These are phyloP conservation scores for Mucor circinelloides DNA, from an alignment of 371 early-diverging fungal genomes.

Conservation along the genomic window DNA sequence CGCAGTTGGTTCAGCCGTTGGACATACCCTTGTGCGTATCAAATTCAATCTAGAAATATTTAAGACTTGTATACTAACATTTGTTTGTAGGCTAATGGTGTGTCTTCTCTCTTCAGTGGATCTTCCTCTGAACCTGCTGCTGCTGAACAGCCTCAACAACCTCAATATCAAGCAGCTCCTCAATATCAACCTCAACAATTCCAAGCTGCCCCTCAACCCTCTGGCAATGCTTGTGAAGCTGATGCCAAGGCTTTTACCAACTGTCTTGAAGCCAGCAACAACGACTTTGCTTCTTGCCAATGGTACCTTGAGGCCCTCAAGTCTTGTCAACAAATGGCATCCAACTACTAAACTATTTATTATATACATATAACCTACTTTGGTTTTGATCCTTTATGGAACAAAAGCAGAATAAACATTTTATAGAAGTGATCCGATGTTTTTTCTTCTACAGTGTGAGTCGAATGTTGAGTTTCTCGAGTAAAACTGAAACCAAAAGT, in stretches of 20 bases:
- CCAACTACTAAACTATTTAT: slow-evolving; percentile 38
- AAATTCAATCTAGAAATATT: background rate
- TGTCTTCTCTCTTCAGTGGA: slow-evolving; percentile 71
- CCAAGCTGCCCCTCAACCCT: slow-evolving; percentile 36
- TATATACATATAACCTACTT: background rate
- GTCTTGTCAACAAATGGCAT: slow-evolving; percentile 77
- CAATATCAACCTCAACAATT: slow-evolving; percentile 38
- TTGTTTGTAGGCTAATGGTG: slow-evolving; percentile 64
- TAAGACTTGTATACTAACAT: background rate
- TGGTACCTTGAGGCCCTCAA: slow-evolving; percentile 89
- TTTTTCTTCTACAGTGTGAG: background rate
- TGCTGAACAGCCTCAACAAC: slow-evolving; percentile 38
- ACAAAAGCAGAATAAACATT: background rate
- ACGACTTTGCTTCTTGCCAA: slow-evolving; percentile 80
- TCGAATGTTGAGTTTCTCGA: background rate
- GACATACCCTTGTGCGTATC: slow-evolving; percentile 71
- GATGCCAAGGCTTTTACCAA: slow-evolving; percentile 85
- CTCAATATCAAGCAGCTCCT: slow-evolving; percentile 40
- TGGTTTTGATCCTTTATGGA: background rate
- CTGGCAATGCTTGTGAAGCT: slow-evolving; percentile 68
- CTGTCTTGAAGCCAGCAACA: slow-evolving; percentile 82
- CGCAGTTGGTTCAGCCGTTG: slow-evolving; percentile 86
- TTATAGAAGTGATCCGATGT: background rate
- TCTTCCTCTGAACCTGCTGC: slow-evolving; percentile 38
- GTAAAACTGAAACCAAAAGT: background rate